These are phyloP conservation scores for Russula compacta DNA, from an alignment of 768 basidiomycete genomes.

Conservation along the genomic window DNA sequence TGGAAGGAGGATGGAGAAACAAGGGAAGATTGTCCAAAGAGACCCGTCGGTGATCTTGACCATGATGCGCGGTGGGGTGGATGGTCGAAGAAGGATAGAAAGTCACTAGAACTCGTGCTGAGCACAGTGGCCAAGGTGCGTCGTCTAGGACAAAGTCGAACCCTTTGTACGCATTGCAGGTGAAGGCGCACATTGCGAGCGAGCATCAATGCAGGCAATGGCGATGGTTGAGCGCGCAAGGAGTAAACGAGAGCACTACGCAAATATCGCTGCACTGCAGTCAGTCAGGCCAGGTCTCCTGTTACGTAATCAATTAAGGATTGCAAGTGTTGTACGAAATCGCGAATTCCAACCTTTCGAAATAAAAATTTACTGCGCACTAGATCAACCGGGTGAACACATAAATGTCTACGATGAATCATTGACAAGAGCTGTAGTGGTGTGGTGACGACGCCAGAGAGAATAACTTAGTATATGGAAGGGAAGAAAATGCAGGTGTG, in stretches of 20 bases:
- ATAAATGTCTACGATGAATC: constrained; percentile 7
- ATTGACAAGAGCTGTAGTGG: constrained; percentile 8
- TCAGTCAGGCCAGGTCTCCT: too few relatives aligned
- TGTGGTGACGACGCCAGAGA: constrained; percentile 10
- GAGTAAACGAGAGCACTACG: too few relatives aligned
- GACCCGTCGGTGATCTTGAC: constrained; percentile 53
- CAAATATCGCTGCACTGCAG: too few relatives aligned
- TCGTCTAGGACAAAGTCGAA: neutral
- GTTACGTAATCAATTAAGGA: neutral
- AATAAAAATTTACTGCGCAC: neutral
- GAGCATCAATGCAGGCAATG: constrained; percentile 17
- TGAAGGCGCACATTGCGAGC: constrained; percentile 17
- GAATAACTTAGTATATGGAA: constrained; percentile 14
- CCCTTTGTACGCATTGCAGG: constrained; percentile 1
- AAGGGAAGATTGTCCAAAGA: constrained; percentile 76
- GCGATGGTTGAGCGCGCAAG: neutral
- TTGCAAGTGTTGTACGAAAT: too few relatives aligned
- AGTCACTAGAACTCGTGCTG: constrained; percentile 38
- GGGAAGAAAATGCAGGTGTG: constrained; percentile 12
- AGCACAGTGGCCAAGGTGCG: constrained; percentile 23
- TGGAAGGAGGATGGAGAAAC: constrained; percentile 60
- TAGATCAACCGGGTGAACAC: neutral
- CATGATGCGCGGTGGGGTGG: constrained; percentile 38
- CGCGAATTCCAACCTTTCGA: neutral
- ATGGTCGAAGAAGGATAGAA: constrained; percentile 65